Conservation (phyloP, 2,329 filamentous ascomycete genomes). For the Epichloe sylvatica region DNA sequence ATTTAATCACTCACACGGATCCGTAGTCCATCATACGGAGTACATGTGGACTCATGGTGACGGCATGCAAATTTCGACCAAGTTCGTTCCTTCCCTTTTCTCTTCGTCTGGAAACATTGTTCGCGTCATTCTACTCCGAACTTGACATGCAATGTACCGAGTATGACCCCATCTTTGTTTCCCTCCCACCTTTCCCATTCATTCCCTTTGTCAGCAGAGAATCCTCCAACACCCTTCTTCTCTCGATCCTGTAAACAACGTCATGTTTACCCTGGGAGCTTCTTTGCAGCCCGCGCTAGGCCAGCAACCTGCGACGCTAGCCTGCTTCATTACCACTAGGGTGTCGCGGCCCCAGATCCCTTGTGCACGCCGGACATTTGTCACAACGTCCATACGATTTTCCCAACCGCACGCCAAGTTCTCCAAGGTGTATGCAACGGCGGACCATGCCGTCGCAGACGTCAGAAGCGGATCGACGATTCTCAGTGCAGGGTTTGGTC, state of each 20-base stretch:
- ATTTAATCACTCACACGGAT: no score
- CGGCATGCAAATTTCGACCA: background rate
- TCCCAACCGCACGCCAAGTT: constrained; percentile 14
- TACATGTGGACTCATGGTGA: background rate
- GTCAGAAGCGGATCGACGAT: constrained; percentile 56
- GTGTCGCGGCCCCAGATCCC: background rate
- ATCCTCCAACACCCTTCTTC: no score
- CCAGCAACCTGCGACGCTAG: background rate
- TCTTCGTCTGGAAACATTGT: background rate
- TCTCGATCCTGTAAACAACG: background rate
- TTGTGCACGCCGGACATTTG: constrained; percentile 1
- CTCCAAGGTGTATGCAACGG: constrained; percentile 38
- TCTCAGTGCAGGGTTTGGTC: constrained; percentile 67
- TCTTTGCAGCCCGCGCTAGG: background rate
- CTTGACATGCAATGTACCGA: background rate
- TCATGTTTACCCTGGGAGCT: background rate
- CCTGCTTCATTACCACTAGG: constrained; percentile 1
- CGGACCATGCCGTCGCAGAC: constrained; percentile 56
- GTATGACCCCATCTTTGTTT: background rate
- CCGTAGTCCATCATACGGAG: background rate
- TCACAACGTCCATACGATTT: constrained; percentile 3
- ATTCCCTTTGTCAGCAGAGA: no score
- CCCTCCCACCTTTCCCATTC: background rate
- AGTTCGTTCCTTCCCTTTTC: background rate
- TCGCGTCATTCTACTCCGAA: background rate